These are phyloP conservation scores for Aegilops longissima DNA, from an alignment of 176 grass and related monocot genomes.

Conservation along the genomic window DNA sequence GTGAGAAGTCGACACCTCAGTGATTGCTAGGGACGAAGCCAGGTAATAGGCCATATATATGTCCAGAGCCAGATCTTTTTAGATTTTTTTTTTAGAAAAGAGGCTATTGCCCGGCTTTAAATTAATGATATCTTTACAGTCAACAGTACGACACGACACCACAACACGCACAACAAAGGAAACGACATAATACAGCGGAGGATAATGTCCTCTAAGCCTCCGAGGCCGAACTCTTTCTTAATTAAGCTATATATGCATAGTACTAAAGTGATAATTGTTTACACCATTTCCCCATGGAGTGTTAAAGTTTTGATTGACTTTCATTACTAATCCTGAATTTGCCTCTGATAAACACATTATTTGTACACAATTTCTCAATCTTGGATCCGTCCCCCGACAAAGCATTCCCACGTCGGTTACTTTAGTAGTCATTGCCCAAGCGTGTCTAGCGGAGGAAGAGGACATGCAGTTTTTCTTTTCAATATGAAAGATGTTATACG, in stretches of 20 bases:
- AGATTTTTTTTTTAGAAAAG: neutral
- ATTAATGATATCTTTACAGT: too few species aligned
- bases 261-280: neutral
- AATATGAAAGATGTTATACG: neutral
- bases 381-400: neutral
- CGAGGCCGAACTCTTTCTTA: neutral
- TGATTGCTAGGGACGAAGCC: neutral
- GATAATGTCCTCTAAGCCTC: neutral
- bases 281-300: neutral
- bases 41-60: neutral
- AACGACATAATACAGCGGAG: neutral
- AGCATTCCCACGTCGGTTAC: neutral
- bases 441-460: neutral
- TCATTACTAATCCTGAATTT: neutral
- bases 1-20: neutral
- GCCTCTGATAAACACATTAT: neutral
- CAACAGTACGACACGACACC: too few species aligned
- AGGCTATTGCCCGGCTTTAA: too few species aligned
- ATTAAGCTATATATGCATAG: neutral
- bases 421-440: neutral
- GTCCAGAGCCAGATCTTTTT: neutral
- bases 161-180: too few species aligned
- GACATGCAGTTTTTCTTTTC: neutral
- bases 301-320: neutral
- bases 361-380: neutral